Percentiles rank a stretch among this genome's conserved stretches.
These are phyloP conservation scores for Boletus tomentosulus DNA, from an alignment of 768 basidiomycete genomes.

Conservation along the genomic window DNA sequence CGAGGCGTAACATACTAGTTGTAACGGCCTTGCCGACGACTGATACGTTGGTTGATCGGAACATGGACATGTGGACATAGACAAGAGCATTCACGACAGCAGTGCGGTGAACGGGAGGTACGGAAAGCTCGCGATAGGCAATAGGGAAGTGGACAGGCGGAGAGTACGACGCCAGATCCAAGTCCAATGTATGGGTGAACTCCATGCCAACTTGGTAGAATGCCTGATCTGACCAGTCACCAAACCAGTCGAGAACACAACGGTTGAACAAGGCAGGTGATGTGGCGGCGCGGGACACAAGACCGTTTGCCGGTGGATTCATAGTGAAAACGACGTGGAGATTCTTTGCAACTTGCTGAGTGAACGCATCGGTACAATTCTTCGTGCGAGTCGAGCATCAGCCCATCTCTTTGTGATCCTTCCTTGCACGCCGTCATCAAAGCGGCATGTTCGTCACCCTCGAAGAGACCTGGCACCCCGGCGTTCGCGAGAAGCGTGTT, in stretches of 20 bases:
- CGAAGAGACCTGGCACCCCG: too few species aligned
- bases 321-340: too few species aligned
- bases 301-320: too few species aligned
- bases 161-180: slow-evolving; percentile 79
- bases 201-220: slow-evolving; percentile 98
- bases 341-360: too few species aligned
- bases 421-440: slow-evolving; percentile 99
- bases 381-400: slow-evolving; percentile 97
- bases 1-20: slow-evolving; percentile 97
- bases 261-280: slow-evolving; percentile 97
- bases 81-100: slow-evolving; percentile 95
- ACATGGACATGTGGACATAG: slow-evolving; percentile 83
- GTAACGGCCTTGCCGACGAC: slow-evolving; percentile 89
- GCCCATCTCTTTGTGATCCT: slow-evolving; percentile 93
- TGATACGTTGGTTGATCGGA: slow-evolving; percentile 85
- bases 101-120: slow-evolving; percentile 75
- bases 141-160: slow-evolving; percentile 85
- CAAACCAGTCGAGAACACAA: slow-evolving; percentile 99
- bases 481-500: too few species aligned
- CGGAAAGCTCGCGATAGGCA: too few species aligned
- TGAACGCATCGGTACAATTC: slow-evolving; percentile 99
- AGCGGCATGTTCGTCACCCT: slow-evolving; percentile 97
- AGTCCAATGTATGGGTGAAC: slow-evolving; percentile 90
- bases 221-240: slow-evolving; percentile 98
- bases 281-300: too few species aligned